Evolutionary conservation across 768 basidiomycete species (phyloP), one percentile per base, ranked within the genome.

Genomic region (Boletus edulis): DNA sequence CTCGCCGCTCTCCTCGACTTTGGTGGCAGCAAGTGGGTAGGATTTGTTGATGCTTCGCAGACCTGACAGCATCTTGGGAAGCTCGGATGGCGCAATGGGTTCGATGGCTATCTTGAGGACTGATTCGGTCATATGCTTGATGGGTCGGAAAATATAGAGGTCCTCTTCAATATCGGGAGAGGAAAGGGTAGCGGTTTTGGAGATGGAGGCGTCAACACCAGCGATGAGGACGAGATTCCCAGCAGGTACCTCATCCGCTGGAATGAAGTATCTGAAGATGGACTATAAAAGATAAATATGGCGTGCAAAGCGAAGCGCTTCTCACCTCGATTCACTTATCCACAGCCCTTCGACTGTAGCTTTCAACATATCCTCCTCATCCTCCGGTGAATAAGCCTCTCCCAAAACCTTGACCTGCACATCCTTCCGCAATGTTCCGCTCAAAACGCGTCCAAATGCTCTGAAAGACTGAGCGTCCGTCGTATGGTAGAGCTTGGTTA

Each of bases 31-130:
- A 13, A 99, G 81, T 5, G 97, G 96, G 71, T 98, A 99, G 31
- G 92, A 94, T 72, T 98, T 99, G 77, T 98, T 98, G 75, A 99
- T 84, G 61, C 92, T 97, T 56, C 97, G 88, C 54, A 99, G 73
- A 50, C 97, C 97, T 14, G 97, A 90, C 56, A 99, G 78, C 97
- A 99, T 98, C 71, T 99, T 99, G 17, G 97, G 97, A 34, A 99
- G 78, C 73, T 99, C 97, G 12, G 95, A 98, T 11, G 97, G 97
- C 10, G 90, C 86, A 52, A 99, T 95, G 12, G 97, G 97, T 73
- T 99, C 97, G 50, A 99, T 97, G 35, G 97, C 96, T 65, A 99
- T 86, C 75, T 98, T 98, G 55, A 99, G 82, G 17, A 98, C 95
- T 2, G 95, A 94, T 69, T 96, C 86, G 5, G 97, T 97, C 78